These are phyloP conservation scores for Dipodascus albidus DNA, from an alignment of 805 yeast species.

Conservation along the genomic window DNA sequence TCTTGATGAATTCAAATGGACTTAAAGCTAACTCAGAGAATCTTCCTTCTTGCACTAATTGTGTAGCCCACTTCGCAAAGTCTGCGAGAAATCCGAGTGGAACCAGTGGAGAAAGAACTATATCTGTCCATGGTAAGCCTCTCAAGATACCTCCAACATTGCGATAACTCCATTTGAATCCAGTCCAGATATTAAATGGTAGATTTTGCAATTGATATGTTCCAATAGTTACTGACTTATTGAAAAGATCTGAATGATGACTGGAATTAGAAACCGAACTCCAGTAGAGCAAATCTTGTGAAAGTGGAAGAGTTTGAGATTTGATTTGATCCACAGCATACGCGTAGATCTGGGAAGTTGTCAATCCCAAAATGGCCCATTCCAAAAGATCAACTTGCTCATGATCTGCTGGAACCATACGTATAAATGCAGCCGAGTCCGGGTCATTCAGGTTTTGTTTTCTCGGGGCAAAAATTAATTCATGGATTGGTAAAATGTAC, in stretches of 20 bases:
- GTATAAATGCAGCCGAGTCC: not conserved
- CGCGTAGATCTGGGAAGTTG: slow-evolving; percentile 27
- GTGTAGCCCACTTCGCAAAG: not conserved
- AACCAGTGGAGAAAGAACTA: not conserved
- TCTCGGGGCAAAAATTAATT: not conserved
- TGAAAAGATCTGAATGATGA: not conserved
- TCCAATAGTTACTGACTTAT: not conserved
- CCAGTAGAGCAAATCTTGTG: slow-evolving; percentile 37
- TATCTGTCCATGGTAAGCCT: not conserved
- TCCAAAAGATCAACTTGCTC: slow-evolving; percentile 13
- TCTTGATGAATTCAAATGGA: not conserved
- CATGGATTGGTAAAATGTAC: not conserved
- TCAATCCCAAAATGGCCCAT: slow-evolving; percentile 23
- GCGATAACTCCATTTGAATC: not conserved
- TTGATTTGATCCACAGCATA: slow-evolving; percentile 27
- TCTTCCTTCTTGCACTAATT: not conserved
- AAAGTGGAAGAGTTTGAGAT: slow-evolving; percentile 31
- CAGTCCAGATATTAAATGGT: not conserved
- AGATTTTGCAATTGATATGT: not conserved
- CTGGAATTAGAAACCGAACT: slow-evolving; percentile 17
- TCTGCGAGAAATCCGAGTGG: not conserved
- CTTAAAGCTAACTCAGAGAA: not conserved
- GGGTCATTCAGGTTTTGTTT: not conserved
- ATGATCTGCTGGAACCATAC: not conserved
- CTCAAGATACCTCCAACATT: not conserved